A percentile compares a stretch with the other conserved stretches of the same genome.
Evolutionary conservation across 2,329 filamentous ascomycete genomes (phyloP).

Genomic region (Ceratocystis alfenasii): DNA sequence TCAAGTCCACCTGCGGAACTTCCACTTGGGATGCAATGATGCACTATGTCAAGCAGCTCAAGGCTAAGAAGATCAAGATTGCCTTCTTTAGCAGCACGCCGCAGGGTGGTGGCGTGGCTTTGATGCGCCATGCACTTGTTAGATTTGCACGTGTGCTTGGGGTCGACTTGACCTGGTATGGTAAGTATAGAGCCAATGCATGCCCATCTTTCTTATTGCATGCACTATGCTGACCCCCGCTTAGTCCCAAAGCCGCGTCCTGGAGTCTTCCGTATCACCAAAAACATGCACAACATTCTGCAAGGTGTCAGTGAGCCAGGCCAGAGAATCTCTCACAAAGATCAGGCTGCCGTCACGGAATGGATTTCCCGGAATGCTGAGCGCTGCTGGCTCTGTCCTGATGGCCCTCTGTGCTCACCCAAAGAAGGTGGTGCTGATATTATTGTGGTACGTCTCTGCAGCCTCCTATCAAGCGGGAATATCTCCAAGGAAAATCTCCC

Average conservation of each 20-base stretch:
- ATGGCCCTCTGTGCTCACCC: conserved; percentile 53
- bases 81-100: conserved; percentile 73
- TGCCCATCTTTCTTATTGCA: neutral
- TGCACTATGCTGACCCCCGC: neutral
- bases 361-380: conserved; percentile 66
- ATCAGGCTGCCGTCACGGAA: conserved; percentile 50
- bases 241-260: conserved; percentile 65
- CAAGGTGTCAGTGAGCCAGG: conserved; percentile 60
- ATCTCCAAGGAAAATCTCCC: neutral
- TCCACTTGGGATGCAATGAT: conserved; percentile 55
- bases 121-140: conserved; percentile 70
- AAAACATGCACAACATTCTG: conserved; percentile 80
- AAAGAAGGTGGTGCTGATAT: conserved; percentile 63
- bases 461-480: no score
- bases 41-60: conserved; percentile 51
- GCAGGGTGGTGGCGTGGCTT: conserved; percentile 68
- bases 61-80: conserved; percentile 51
- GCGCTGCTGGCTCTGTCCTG: conserved; percentile 58
- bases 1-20: conserved; percentile 47
- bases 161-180: conserved; percentile 63
- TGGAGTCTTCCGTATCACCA: conserved; percentile 70
- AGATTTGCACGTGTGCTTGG: conserved; percentile 55
- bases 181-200: conserved; percentile 29
- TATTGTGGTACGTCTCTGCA: conserved; percentile 42
- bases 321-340: conserved; percentile 50